These are phyloP conservation scores for Castanea sativa DNA, from an alignment of 306 rosid genomes.

Conservation along the genomic window DNA sequence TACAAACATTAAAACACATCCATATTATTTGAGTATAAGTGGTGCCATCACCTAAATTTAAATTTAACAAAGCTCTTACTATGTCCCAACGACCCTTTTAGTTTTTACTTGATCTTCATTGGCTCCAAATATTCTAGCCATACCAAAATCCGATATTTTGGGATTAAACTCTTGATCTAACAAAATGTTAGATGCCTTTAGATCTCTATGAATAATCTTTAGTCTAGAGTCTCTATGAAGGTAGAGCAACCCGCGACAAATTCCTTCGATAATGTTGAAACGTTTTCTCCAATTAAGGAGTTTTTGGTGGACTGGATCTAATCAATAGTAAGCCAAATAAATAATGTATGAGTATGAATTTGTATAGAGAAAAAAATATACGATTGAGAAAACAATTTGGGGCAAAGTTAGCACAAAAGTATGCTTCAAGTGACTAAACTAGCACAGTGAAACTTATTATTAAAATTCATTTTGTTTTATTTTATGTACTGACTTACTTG, in stretches of 20 bases:
- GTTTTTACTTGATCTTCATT: conserved; percentile 4
- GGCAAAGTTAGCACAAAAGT: too few relatives aligned
- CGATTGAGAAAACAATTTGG: too few relatives aligned
- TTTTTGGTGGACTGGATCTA: conserved; percentile 4
- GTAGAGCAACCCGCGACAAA: conserved; percentile 20
- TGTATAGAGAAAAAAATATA: too few relatives aligned
- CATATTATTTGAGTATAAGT: background rate
- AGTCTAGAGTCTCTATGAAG: conserved; percentile 33
- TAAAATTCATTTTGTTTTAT: too few relatives aligned
- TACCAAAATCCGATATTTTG: conserved; percentile 28
- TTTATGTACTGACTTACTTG: too few relatives aligned
- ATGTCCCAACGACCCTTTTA: conserved; percentile 15
- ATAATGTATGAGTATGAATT: too few relatives aligned
- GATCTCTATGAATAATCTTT: conserved; percentile 19
- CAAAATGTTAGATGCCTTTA: conserved; percentile 20
- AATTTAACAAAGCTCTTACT: background rate
- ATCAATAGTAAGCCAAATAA: background rate
- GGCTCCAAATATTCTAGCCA: conserved; percentile 5
- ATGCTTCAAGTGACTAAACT: too few relatives aligned
- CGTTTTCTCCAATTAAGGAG: conserved; percentile 14
- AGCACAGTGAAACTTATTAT: too few relatives aligned
- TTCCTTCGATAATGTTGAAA: conserved; percentile 25
- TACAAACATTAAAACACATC: background rate
- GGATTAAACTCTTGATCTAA: conserved; percentile 23
- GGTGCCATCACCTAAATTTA: background rate